Evolutionary conservation across 192 early-diverging fungal species (phyloP).

Genomic region (Backusella liffmaniae): DNA sequence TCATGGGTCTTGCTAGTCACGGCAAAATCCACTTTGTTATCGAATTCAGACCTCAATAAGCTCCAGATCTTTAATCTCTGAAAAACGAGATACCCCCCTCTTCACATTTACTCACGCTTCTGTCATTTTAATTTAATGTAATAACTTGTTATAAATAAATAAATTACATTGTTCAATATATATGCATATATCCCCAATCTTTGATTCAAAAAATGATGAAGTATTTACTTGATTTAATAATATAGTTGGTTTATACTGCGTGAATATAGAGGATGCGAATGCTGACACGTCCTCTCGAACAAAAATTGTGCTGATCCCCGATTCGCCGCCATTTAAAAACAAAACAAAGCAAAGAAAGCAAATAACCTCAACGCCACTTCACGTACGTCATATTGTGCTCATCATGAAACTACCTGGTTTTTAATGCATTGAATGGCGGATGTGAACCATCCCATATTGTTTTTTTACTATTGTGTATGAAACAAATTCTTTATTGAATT

Average conservation of each 20-base stretch:
- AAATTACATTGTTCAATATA: background rate
- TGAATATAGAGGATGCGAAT: no score
- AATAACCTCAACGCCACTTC: background rate
- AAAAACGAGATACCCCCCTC: background rate
- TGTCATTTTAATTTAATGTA: background rate
- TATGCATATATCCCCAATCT: background rate
- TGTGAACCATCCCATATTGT: background rate
- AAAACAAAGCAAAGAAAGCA: no score
- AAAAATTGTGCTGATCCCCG: background rate
- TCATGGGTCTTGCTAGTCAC: slow-evolving; percentile 32
- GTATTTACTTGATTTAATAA: no score
- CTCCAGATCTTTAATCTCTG: background rate
- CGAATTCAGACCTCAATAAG: slow-evolving; percentile 16
- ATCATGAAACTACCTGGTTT: background rate
- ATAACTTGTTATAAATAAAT: background rate
- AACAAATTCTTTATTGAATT: background rate
- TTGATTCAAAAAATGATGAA: background rate
- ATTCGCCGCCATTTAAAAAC: background rate
- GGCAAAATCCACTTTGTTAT: slow-evolving; percentile 37
- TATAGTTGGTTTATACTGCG: no score
- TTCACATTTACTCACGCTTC: no score
- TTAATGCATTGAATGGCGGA: background rate
- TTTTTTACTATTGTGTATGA: background rate
- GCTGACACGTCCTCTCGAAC: background rate
- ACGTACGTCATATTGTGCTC: background rate